Evolutionary conservation across 1,284 basidiomycete genomes (phyloP), one percentile per base, ranked within the genome.

Genomic region (Cutaneotrichosporon sp.): DNA sequence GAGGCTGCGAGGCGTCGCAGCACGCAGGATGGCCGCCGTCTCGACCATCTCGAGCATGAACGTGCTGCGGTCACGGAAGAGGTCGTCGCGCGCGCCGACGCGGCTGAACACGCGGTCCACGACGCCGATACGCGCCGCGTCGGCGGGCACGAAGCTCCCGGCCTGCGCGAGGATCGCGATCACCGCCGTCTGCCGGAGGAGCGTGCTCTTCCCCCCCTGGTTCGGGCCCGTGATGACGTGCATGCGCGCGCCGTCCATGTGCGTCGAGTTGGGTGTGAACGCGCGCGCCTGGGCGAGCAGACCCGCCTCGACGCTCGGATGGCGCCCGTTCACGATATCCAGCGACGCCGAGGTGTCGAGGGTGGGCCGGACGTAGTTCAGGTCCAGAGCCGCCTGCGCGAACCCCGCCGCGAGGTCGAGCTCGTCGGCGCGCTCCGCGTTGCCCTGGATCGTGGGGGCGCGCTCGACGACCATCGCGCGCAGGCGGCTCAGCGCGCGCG

Each of bases 21-120:
- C 85, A 25, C 85, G 84, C 25, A 99, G 71, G 33, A 84, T 84
- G 11, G 81, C 78, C 2, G 81, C 80, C 10, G 83, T 83, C 73
- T 79, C 79, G 22, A 79, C 76, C 79, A 80, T 79, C 65, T 80
- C 78, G 47, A 79, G 66, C 79, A 80, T 94, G 77, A 98, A 97
- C 0, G 95, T 97, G 72, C 91, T 94, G 61, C 90, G 82, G 75
- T 97, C 93, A 62, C 91, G 86, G 77, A 92, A 97, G 34, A 99
- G 80, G 74, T 99, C 95, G 75, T 99, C 95, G 73, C 92, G 89
- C 0, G 97, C 95, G 0, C 95, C 97, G n/a, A 99, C 87, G 54
- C 95, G 85, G 22, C 92, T 92, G 76, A 98, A 98, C 10, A 99
- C 82, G 65, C 87, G 87, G 79, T 99, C 95, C 9, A 97, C 89